Percentiles rank a stretch among this genome's conserved stretches.
Evolutionary conservation across 2,329 filamentous ascomycete species (phyloP).

Genomic region (Boeremia lycopersici): DNA sequence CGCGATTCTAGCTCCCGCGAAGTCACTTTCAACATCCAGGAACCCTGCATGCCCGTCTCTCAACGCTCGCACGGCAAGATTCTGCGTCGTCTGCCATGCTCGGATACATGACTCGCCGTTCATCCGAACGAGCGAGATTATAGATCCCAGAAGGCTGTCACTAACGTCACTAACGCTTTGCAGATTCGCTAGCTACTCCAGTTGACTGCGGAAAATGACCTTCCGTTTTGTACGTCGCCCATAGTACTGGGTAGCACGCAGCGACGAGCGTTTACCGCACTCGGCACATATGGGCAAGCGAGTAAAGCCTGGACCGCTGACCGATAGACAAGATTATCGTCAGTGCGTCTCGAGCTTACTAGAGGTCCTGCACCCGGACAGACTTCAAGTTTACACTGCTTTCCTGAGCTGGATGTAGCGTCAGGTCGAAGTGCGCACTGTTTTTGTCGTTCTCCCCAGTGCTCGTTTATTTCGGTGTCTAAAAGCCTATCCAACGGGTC

Average conservation of each 20-base stretch:
- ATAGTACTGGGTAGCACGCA: not conserved
- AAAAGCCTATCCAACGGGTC: conserved; percentile 3
- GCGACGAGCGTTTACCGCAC: not conserved
- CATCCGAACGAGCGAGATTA: not conserved
- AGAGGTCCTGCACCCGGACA: not conserved
- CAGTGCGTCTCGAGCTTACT: not conserved
- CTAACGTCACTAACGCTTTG: conserved; percentile 1
- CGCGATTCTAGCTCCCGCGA: conserved; percentile 7
- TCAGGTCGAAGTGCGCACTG: too few species aligned
- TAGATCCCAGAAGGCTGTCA: not conserved
- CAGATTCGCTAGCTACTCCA: not conserved
- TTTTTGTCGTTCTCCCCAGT: too few species aligned
- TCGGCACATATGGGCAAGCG: conserved; percentile 2
- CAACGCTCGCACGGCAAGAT: not conserved
- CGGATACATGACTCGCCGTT: conserved; percentile 4
- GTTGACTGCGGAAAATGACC: not conserved
- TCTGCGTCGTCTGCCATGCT: not conserved
- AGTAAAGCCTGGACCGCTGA: not conserved
- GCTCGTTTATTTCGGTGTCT: not conserved
- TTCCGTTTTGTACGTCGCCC: not conserved
- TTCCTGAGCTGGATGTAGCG: not conserved
- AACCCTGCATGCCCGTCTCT: conserved; percentile 1
- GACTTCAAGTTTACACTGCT: not conserved
- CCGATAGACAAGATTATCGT: not conserved
- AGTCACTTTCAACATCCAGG: conserved; percentile 14